These are phyloP conservation scores for Diplodia sapinea DNA, from an alignment of 2,329 filamentous ascomycete species.

Conservation along the genomic window DNA sequence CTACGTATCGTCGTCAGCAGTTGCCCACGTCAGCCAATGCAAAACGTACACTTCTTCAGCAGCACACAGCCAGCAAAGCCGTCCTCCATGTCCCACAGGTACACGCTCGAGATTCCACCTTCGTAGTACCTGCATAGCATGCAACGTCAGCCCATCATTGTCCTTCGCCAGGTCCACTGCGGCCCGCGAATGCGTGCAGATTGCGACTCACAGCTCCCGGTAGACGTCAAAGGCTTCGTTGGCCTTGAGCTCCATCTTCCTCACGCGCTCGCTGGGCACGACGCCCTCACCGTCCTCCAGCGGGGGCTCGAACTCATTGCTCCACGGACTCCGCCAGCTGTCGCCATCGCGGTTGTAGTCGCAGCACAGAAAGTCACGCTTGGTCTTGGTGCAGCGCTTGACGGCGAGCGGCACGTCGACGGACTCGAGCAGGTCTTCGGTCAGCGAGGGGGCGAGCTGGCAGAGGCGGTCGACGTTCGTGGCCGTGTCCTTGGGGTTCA, in stretches of 20 bases:
- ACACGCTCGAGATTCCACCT: constrained; percentile 92
- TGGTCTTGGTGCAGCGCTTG: constrained; percentile 83
- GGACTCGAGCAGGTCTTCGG: constrained; percentile 95
- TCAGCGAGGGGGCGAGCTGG: constrained; percentile 84
- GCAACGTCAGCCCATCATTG: constrained; percentile 7
- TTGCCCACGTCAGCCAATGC: neutral
- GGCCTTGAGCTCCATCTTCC: constrained; percentile 90
- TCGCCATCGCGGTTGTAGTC: constrained; percentile 99
- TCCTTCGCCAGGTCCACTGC: neutral
- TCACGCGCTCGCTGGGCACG: constrained; percentile 85
- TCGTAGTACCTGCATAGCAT: constrained; percentile 74
- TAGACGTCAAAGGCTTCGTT: constrained; percentile 98
- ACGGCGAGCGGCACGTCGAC: constrained; percentile 94
- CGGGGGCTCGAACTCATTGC: constrained; percentile 95
- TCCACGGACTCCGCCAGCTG: constrained; percentile 98
- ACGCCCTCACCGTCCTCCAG: constrained; percentile 79
- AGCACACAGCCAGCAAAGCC: constrained; percentile 96
- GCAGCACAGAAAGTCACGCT: constrained; percentile 95
- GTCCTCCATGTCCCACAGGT: constrained; percentile 98
- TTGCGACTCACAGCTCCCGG: constrained; percentile 71
- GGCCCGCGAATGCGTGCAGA: neutral
- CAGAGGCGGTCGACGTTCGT: constrained; percentile 89
- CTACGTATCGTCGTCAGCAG: constrained; percentile 52
- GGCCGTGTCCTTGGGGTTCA: constrained; percentile 92
- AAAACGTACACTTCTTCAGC: constrained; percentile 81